Evolutionary conservation across 768 basidiomycete genomes (phyloP).

Genomic region (Clitopilus passeckerianus): DNA sequence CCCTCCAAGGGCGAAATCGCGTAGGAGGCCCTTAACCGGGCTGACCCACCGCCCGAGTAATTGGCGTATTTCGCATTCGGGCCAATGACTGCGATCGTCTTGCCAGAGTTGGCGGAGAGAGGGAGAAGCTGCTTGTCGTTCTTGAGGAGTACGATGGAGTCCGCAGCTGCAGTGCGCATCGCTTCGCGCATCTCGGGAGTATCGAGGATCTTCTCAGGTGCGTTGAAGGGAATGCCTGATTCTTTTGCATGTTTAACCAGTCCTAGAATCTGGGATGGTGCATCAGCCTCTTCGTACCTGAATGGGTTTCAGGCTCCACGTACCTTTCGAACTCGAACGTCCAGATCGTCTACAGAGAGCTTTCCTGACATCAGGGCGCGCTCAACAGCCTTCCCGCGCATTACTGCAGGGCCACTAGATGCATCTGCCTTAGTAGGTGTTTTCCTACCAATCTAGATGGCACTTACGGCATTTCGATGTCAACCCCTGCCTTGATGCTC

Average conservation of each 20-base stretch:
- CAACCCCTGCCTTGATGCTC: conserved; percentile 57
- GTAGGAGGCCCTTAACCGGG: conserved; percentile 45
- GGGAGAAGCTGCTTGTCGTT: conserved; percentile 52
- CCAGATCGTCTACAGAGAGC: conserved; percentile 33
- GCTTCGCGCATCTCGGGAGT: conserved; percentile 41
- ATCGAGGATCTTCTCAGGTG: conserved; percentile 38
- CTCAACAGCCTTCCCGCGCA: conserved; percentile 41
- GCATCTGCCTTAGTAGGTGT: too few relatives aligned
- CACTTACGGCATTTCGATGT: conserved; percentile 58
- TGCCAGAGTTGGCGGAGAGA: conserved; percentile 20
- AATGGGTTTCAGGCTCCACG: background rate
- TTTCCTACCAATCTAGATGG: too few relatives aligned
- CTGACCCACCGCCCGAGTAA: conserved; percentile 59
- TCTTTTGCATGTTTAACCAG: conserved; percentile 40
- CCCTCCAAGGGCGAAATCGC: conserved; percentile 55
- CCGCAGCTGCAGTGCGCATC: conserved; percentile 47
- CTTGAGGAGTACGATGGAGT: conserved; percentile 56
- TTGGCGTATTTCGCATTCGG: conserved; percentile 52
- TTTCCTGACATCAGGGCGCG: conserved; percentile 37
- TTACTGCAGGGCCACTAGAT: conserved; percentile 38
- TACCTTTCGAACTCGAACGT: conserved; percentile 32
- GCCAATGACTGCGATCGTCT: conserved; percentile 56
- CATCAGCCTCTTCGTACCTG: too few relatives aligned
- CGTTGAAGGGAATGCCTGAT: conserved; percentile 53
- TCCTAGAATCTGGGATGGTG: conserved; percentile 33